Percentiles rank a stretch among this genome's conserved stretches.
Conservation (phyloP, 164 flowering plant genomes). For the Vitis labrusca region DNA sequence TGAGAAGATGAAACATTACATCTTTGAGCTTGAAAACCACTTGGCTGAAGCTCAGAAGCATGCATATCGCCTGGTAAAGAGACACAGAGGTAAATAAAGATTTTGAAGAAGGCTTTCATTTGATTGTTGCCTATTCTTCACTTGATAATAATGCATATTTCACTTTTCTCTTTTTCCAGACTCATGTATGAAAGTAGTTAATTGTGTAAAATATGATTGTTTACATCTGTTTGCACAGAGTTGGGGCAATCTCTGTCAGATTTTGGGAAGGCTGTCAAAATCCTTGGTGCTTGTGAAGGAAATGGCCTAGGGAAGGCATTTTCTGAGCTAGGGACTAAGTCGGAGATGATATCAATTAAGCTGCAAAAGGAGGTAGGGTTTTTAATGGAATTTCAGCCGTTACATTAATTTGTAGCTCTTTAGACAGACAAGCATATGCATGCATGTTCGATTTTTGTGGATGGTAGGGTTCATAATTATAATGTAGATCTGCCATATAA, state of each 20-base stretch:
- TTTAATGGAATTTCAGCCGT: background rate
- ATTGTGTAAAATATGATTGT: background rate
- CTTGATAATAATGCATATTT: background rate
- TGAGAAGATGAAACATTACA: slow-evolving; percentile 83
- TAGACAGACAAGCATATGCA: background rate
- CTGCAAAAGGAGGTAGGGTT: slow-evolving; percentile 78
- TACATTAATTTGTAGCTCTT: background rate
- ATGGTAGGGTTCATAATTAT: background rate
- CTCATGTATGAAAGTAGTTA: background rate
- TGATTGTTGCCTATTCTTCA: background rate
- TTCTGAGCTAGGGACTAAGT: slow-evolving; percentile 82
- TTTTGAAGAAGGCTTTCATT: background rate
- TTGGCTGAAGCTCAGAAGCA: slow-evolving; percentile 97
- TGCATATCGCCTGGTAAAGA: slow-evolving; percentile 93
- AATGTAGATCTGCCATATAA: background rate
- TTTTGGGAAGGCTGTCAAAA: slow-evolving; percentile 91
- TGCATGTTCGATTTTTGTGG: background rate
- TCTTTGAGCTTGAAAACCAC: slow-evolving; percentile 95
- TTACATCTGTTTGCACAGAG: slow-evolving; percentile 44
- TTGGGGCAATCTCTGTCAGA: slow-evolving; percentile 86
- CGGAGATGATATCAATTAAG: slow-evolving; percentile 75
- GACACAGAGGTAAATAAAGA: slow-evolving; percentile 79
- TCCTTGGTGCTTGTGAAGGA: slow-evolving; percentile 85
- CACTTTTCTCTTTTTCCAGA: background rate
- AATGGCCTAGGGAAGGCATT: slow-evolving; percentile 86